Conservation (phyloP, 345 rosid species). For the Pugionium cornutum region DNA sequence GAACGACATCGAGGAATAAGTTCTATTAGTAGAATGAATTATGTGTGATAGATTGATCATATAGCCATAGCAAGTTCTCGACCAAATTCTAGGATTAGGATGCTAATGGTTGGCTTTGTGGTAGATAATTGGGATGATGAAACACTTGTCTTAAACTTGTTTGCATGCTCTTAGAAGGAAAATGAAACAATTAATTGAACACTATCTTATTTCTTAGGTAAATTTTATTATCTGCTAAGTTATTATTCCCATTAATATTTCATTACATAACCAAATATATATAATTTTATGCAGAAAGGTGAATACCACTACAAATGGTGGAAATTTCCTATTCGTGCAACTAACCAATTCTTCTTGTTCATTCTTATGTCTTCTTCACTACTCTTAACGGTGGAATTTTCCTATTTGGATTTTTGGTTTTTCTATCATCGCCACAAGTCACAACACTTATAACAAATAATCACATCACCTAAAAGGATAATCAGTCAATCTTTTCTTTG, state of each 20-base stretch:
- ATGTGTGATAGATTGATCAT: no score
- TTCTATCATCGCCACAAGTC: slow-evolving; percentile 29
- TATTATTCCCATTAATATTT: slow-evolving; percentile 26
- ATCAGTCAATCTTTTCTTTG: slow-evolving; percentile 34
- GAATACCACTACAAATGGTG: slow-evolving; percentile 32
- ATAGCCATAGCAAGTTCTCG: neutral
- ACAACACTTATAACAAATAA: slow-evolving; percentile 12
- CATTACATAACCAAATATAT: slow-evolving; percentile 11
- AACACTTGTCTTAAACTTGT: slow-evolving; percentile 24
- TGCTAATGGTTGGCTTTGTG: slow-evolving; percentile 8
- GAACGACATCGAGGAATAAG: no score
- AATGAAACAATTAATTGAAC: slow-evolving; percentile 16
- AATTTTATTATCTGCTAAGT: slow-evolving; percentile 11
- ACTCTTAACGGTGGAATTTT: slow-evolving; percentile 35
- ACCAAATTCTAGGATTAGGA: no score
- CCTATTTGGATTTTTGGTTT: slow-evolving; percentile 35
- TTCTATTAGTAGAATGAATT: no score
- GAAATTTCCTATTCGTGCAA: slow-evolving; percentile 42
- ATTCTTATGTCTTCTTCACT: slow-evolving; percentile 32
- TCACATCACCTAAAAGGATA: slow-evolving; percentile 22
- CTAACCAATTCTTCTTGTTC: slow-evolving; percentile 29
- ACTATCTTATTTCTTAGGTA: neutral
- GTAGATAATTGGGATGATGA: neutral
- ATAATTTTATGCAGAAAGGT: neutral
- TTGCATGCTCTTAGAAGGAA: slow-evolving; percentile 3